Evolutionary conservation across 2,329 filamentous ascomycete genomes (phyloP).

Genomic region (Geosmithia putterillii): DNA sequence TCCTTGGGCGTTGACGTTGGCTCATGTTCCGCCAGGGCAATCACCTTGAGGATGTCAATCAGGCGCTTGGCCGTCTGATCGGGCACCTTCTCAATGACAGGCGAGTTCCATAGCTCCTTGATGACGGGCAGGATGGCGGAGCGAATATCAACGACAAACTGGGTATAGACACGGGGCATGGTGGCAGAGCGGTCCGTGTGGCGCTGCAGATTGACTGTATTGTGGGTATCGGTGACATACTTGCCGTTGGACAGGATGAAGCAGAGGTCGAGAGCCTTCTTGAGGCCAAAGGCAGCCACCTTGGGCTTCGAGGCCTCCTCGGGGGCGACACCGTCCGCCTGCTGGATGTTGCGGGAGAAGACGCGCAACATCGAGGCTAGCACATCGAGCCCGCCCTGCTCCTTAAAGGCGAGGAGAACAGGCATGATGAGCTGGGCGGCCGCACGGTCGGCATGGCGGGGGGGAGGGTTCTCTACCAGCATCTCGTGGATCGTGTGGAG

Average conservation of each 20-base stretch:
- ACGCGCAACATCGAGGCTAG: slow-evolving; percentile 60
- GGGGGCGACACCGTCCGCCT: slow-evolving; percentile 23
- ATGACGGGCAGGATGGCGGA: slow-evolving; percentile 67
- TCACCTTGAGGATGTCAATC: slow-evolving; percentile 70
- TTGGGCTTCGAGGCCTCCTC: slow-evolving; percentile 33
- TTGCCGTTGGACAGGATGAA: slow-evolving; percentile 64
- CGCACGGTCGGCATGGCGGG: slow-evolving; percentile 33
- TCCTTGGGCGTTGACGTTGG: slow-evolving; percentile 48
- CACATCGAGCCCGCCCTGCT: slow-evolving; percentile 60
- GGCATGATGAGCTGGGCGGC: slow-evolving; percentile 52
- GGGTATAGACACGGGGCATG: slow-evolving; percentile 38
- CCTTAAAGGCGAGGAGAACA: slow-evolving; percentile 78
- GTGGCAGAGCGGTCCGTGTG: slow-evolving; percentile 27
- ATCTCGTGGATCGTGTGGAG: slow-evolving; percentile 68
- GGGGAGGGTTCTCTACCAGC: slow-evolving; percentile 53
- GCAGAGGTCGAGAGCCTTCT: slow-evolving; percentile 78
- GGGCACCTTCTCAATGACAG: slow-evolving; percentile 69
- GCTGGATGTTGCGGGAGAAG: slow-evolving; percentile 33
- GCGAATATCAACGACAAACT: slow-evolving; percentile 79
- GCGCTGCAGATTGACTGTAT: slow-evolving; percentile 33
- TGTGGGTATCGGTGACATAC: slow-evolving; percentile 64
- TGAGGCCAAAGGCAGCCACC: slow-evolving; percentile 48
- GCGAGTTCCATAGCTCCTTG: slow-evolving; percentile 72
- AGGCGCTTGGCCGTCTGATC: slow-evolving; percentile 66
- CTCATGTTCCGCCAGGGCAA: slow-evolving; percentile 70